These are phyloP conservation scores for Ophioceras dolichostomum DNA, from an alignment of 2,329 filamentous ascomycete species.

Conservation along the genomic window DNA sequence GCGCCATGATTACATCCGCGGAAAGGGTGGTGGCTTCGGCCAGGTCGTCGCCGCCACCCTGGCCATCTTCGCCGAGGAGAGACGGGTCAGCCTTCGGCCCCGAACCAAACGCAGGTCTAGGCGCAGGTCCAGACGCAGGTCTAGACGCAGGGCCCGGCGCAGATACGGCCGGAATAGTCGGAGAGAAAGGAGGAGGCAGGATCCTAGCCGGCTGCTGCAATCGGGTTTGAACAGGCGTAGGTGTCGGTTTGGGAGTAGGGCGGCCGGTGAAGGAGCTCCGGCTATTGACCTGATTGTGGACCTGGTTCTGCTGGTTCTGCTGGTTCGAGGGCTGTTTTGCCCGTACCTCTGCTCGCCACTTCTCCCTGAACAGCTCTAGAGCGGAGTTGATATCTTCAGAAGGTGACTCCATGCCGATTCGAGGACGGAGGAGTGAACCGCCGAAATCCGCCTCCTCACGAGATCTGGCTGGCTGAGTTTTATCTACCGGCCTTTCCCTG, in stretches of 20 bases:
- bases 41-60: constrained; percentile 5
- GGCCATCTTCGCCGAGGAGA: constrained; percentile 6
- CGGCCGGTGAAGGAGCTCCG: not conserved
- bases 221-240: no score
- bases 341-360: constrained; percentile 75
- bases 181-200: constrained; percentile 18
- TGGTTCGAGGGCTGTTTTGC: constrained; percentile 17
- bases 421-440: not conserved
- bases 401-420: not conserved
- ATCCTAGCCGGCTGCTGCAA: constrained; percentile 19
- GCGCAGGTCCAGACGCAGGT: no score
- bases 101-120: no score
- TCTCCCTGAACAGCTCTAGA: constrained; percentile 71
- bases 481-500: no score
- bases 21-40: no score
- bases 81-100: constrained; percentile 17
- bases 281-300: constrained; percentile 7
- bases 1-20: no score
- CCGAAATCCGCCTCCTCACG: no score
- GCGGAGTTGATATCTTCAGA: constrained; percentile 45
- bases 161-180: no score
- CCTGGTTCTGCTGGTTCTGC: constrained; percentile 8
- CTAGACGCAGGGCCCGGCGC: no score
- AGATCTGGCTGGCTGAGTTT: no score
- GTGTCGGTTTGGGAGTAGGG: not conserved